These are phyloP conservation scores for Talaromyces ruber DNA, from an alignment of 495 filamentous ascomycete species.

Conservation along the genomic window DNA sequence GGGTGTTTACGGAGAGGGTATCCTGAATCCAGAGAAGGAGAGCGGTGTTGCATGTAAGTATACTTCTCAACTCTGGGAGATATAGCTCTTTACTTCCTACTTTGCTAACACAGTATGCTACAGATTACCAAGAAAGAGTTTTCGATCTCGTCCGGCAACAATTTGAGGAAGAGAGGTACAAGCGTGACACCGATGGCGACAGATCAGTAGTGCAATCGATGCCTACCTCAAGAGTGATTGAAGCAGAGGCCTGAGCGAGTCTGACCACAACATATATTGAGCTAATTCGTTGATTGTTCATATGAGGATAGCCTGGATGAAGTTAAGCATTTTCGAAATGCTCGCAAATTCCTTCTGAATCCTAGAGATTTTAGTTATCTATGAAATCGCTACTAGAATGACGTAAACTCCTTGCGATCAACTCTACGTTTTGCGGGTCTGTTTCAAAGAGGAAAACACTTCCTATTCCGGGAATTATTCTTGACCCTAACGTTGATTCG, in stretches of 20 bases:
- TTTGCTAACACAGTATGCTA: not conserved
- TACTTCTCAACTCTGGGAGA: not conserved
- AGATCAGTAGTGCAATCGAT: constrained; percentile 8
- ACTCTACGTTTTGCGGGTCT: not conserved
- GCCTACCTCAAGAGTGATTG: constrained; percentile 6
- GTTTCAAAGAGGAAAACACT: not conserved
- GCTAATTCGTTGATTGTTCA: not conserved
- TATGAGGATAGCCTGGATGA: not conserved
- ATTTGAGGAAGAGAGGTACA: constrained; percentile 28
- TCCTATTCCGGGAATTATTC: not conserved
- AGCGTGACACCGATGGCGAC: constrained; percentile 3
- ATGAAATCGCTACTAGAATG: not conserved
- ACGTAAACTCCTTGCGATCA: not conserved
- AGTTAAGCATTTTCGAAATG: not conserved
- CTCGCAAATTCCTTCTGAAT: no score
- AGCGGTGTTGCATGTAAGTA: constrained; percentile 46
- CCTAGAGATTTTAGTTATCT: not conserved
- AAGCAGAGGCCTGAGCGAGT: not conserved
- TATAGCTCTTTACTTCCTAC: not conserved
- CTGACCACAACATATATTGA: not conserved
- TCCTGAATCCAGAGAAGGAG: constrained; percentile 51
- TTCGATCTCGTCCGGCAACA: constrained; percentile 44
- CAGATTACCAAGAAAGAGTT: constrained; percentile 48
- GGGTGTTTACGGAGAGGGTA: constrained; percentile 50
- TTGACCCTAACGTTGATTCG: not conserved